Evolutionary conservation across 257 asterid species (phyloP), one percentile per base, ranked within the genome.

Genomic region (Solanum microdontum): DNA sequence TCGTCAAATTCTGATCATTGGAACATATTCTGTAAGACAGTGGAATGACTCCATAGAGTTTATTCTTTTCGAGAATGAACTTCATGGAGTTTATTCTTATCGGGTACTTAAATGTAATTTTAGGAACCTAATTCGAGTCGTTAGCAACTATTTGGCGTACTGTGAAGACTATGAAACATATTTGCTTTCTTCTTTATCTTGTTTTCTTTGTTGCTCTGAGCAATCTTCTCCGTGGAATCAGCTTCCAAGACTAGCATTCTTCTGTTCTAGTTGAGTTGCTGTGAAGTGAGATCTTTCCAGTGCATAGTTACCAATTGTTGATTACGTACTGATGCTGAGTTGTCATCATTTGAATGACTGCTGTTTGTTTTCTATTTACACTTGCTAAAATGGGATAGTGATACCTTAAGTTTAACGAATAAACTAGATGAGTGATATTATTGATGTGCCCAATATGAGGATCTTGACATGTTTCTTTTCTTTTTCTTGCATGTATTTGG

Each of bases 401-500:
- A 43, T 79, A 79, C 84, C 64, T 43, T 4, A 79, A 79, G n/a
- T 74, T 40, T 8, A 26, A 4, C 15, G 14, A 45, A 28, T 80
- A 80, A 45, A 45, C 39, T 45, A 80, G 84, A 48, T 15, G 84
- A 26, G 84, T 87, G 82, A 76, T 24, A 86, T 83, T 26, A 72
- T 83, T 62, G 84, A 66, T 87, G 55, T 36, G 73, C 66, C 33
- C 66, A 72, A 58, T 45, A 66, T 43, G 74, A 51, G 55, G 69
- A 82, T 82, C 30, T 48, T 82, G 85, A 91, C 87, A 91, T 89
- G 86, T 84, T 84, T 75, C 82, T 84, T 89, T 86, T 60, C 83
- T 84, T 86, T 58, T 86, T 88, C 87, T 64, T 86, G 89, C 83
- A 88, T 90, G 91, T 73, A 21, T 51, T 85, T 69, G 86, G 88